Base-by-base conservation (phyloP, 176 grass and related monocot genomes). In the Carex parvula region DNA sequence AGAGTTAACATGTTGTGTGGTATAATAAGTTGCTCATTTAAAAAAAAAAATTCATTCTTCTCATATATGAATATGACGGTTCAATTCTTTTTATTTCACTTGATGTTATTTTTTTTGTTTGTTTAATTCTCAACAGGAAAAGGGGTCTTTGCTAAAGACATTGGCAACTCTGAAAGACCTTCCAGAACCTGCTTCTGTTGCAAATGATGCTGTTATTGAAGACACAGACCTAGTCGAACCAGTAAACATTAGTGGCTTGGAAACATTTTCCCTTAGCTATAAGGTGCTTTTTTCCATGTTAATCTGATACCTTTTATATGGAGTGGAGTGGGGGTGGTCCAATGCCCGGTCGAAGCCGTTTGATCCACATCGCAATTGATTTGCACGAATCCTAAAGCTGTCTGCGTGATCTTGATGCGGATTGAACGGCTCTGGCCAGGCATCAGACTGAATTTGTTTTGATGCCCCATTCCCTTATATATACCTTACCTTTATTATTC, bases 1-100 rank as follows among this genome's bases (percentile, higher is more conserved):
- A 80, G 90, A 99, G 15, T 87, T 99, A 65, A 95, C 88, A 70
- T 99, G 96, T 83, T 99, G 93, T 35, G 87, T 95, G 88, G 96
- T 99, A 99, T 84, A 48, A 79, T 67, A 84, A 32, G 52, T 69
- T 56, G 52, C 48, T 32, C 58, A 41, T 57, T n/a, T 88, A 77
- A 44, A 78, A 44, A 78, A 42, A 58, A 77, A 14, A 76, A 60
- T 80, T 68, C 62, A 65, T 83, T 81, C 52, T 85, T 82, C 0
- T 82, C 32, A 39, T 22, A 66, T 79, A 46, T 79, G 60, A 64
- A 84, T 60, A 54, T 55, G 5, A 33, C 32, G 17, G 6, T 29
- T 53, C 42, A 53, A 17, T 78, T 4, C 9, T 84, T 18, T 81
- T 59, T 32, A 30, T 50, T 84, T 17, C 63, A 48, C 18, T 35